Conservation (phyloP, 768 basidiomycete species). For the Serendipita sp. region DNA sequence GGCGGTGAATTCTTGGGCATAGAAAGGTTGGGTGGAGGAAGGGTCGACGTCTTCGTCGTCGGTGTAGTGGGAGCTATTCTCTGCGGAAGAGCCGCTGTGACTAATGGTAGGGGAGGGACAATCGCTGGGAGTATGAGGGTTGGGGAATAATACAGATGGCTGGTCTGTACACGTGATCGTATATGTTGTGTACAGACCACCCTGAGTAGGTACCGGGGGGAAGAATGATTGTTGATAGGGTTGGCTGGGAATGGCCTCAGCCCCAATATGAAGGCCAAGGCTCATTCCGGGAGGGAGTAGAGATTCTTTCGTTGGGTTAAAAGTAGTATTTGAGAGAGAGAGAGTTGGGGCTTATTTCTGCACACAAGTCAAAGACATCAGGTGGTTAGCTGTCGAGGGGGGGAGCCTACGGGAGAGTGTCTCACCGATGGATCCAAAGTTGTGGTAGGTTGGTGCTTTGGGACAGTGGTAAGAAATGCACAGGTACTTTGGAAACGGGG, state of each 20-base stretch:
- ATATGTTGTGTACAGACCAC: conserved; percentile 2
- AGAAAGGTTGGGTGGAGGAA: not conserved
- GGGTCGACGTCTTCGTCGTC: not conserved
- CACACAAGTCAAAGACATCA: not conserved
- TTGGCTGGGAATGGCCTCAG: not conserved
- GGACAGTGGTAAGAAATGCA: not conserved
- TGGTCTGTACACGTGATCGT: conserved; percentile 6
- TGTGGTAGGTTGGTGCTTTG: not conserved
- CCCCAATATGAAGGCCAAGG: not conserved
- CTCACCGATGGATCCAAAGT: not conserved
- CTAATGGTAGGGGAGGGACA: not conserved
- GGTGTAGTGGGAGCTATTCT: not conserved
- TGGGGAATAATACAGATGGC: not conserved
- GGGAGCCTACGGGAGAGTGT: not conserved
- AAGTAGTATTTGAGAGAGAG: not conserved
- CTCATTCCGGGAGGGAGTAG: not conserved
- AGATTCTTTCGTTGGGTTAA: not conserved
- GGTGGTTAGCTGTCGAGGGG: not conserved
- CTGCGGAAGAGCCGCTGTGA: not conserved
- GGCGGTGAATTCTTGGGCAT: not conserved
- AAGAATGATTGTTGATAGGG: not conserved
- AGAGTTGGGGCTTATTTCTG: not conserved
- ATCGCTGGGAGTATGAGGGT: not conserved
- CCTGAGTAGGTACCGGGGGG: not conserved
- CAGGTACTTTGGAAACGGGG: not conserved